Conservation (phyloP, 2,329 filamentous ascomycete genomes). For the Aaosphaeria arxii region DNA sequence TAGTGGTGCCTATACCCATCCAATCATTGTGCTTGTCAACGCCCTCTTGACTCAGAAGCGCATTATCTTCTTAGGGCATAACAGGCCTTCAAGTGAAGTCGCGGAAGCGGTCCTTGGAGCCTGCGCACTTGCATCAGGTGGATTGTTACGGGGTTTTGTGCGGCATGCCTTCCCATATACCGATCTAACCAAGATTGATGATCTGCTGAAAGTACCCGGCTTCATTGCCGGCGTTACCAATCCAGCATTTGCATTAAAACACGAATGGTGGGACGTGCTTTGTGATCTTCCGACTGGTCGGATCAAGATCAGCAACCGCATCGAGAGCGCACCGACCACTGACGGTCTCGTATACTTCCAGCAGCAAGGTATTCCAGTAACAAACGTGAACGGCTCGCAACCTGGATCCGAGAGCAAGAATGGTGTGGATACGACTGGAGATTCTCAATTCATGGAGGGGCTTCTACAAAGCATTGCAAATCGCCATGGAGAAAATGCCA, state of each 20-base stretch:
- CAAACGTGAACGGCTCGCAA: slow-evolving; percentile 17
- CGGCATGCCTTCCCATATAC: slow-evolving; percentile 97
- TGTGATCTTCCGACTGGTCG: slow-evolving; percentile 90
- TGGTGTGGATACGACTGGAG: slow-evolving; percentile 71
- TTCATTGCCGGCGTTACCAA: slow-evolving; percentile 99
- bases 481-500: slow-evolving; percentile 79
- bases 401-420: slow-evolving; percentile 30
- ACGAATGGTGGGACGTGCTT: slow-evolving; percentile 96
- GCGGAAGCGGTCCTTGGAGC: slow-evolving; percentile 98
- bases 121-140: slow-evolving; percentile 88
- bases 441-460: slow-evolving; percentile 83
- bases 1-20: slow-evolving; percentile 83
- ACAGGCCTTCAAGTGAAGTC: slow-evolving; percentile 90
- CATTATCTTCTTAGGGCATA: slow-evolving; percentile 92
- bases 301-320: slow-evolving; percentile 89
- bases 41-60: slow-evolving; percentile 94
- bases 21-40: slow-evolving; percentile 91
- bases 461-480: slow-evolving; percentile 80
- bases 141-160: slow-evolving; percentile 89
- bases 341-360: slow-evolving; percentile 88
- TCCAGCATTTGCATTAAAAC: slow-evolving; percentile 89
- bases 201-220: slow-evolving; percentile 89
- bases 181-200: slow-evolving; percentile 95
- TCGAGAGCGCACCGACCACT: slow-evolving; percentile 75
- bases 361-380: slow-evolving; percentile 53